Evolutionary conservation across 2,329 filamentous ascomycete genomes (phyloP).

Genomic region (Mycosphaerelloides madeirae): DNA sequence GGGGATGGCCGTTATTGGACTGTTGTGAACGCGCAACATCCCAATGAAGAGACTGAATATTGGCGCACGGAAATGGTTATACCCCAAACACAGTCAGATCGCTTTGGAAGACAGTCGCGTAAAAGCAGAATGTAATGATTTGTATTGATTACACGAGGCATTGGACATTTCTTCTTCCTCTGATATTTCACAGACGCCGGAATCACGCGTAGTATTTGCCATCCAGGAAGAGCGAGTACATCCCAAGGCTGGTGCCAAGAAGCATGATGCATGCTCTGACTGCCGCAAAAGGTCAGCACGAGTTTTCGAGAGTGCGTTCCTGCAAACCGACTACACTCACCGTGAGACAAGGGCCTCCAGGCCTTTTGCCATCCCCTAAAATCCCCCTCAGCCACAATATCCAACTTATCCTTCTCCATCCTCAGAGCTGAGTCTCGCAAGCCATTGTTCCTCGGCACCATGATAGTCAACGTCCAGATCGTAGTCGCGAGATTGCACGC

Average conservation of each 20-base stretch:
- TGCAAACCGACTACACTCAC: conserved; percentile 12
- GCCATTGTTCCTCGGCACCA: conserved; percentile 31
- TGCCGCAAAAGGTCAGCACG: conserved; percentile 9
- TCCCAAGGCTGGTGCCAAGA: conserved; percentile 9
- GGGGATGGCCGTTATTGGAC: conserved; percentile 11
- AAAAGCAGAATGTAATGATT: conserved; percentile 4
- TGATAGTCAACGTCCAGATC: conserved; percentile 26
- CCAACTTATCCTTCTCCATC: conserved; percentile 20
- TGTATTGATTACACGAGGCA: conserved; percentile 4
- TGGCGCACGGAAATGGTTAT: too few species aligned
- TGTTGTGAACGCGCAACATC: conserved; percentile 8
- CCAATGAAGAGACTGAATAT: too few species aligned
- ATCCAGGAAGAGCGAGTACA: conserved; percentile 13
- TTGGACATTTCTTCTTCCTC: not conserved
- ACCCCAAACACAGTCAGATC: too few species aligned
- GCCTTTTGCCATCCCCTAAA: conserved; percentile 25
- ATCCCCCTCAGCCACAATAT: conserved; percentile 27
- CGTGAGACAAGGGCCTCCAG: conserved; percentile 28
- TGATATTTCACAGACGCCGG: not conserved
- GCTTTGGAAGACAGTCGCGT: too few species aligned
- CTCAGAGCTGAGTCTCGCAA: conserved; percentile 23
- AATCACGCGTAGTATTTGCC: conserved; percentile 5
- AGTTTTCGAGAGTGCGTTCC: not conserved
- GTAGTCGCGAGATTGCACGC: conserved; percentile 27
- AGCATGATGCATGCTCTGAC: conserved; percentile 25